Base-by-base conservation (phyloP, 805 yeast species). In the Barnettozyma siamensis region DNA sequence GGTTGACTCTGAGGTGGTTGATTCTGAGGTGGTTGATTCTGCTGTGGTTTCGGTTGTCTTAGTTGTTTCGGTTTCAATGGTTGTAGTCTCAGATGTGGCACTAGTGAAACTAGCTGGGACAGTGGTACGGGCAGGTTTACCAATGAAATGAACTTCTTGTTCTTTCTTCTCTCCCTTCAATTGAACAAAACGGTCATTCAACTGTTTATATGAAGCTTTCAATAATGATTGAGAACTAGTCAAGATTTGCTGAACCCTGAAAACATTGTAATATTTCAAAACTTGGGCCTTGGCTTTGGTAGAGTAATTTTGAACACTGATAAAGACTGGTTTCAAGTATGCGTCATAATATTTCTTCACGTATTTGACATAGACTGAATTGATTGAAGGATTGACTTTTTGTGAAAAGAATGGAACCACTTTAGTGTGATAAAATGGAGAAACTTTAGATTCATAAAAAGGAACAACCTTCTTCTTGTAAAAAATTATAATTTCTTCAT, bases 171-270 rank as follows among this genome's bases (percentile, higher is more conserved):
- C 34, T 31, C n/a, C n/a, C n/a, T 47, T 31, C 30, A 41, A 17
- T 23, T 33, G 31, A 5, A 38, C 13, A 21, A 54, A 41, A 23
- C 45, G 51, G n/a, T 41, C 32, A 5, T 28, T 26, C 7, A 50
- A 36, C 27, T 53, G 47, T 16, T 49, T 47, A 30, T 45, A 47
- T 11, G 59, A 44, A 3, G 45, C 35, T 8, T 45, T 20, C 13
- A 47, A 19, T 21, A 46, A 33, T 3, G 32, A 18, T 44, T 49
- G 51, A 4, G 57, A 51, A 3, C 49, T 20, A 11, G 29, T 31
- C n/a, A 53, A 30, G 10, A 50, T 49, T 20, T 49, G 44, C n/a
- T 50, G 35, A 15, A 55, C 35, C 42, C 46, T 50, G 20, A 55
- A 35, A 16, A 51, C 23, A 9, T 34, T 32, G 37, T 48, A 51